phyloP scores from a whole-genome alignment of 2,329 filamentous ascomycete genomes.

The Aspergillus novoparasiticus region DNA sequence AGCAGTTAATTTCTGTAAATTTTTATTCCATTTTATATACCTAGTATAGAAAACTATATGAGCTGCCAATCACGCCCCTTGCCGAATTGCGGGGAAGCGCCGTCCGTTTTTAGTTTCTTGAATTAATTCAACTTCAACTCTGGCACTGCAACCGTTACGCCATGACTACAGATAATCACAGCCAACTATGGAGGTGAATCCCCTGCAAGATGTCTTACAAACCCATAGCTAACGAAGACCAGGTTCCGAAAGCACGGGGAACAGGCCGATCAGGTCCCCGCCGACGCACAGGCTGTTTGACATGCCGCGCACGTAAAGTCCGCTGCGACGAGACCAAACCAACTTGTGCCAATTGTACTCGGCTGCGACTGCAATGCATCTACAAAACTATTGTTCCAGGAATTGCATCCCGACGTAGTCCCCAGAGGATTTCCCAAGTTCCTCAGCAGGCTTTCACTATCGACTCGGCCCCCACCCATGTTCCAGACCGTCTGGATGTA shows the following conservation, averaged over 20 bases:
- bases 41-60: not conserved
- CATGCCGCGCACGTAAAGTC: slow-evolving; percentile 39
- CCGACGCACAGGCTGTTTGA: slow-evolving; percentile 37
- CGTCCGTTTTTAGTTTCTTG: not conserved
- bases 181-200: not conserved
- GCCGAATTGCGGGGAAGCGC: not conserved
- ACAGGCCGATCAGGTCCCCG: slow-evolving; percentile 39
- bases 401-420: slow-evolving; percentile 9
- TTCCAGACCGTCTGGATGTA: slow-evolving; percentile 22
- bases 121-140: not conserved
- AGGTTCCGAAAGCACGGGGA: slow-evolving; percentile 34
- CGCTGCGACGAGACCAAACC: slow-evolving; percentile 40
- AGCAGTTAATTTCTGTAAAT: not conserved
- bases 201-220: not conserved
- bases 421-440: not conserved
- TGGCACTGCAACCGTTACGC: not conserved
- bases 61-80: not conserved
- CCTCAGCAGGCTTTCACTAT: not conserved
- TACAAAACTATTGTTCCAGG: slow-evolving; percentile 30
- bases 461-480: not conserved
- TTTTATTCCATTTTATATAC: not conserved
- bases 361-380: slow-evolving; percentile 32
- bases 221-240: slow-evolving; percentile 5
- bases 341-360: slow-evolving; percentile 37
- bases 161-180: not conserved